Evolutionary conservation across 345 rosid species (phyloP).

Genomic region (Pugionium cornutum): DNA sequence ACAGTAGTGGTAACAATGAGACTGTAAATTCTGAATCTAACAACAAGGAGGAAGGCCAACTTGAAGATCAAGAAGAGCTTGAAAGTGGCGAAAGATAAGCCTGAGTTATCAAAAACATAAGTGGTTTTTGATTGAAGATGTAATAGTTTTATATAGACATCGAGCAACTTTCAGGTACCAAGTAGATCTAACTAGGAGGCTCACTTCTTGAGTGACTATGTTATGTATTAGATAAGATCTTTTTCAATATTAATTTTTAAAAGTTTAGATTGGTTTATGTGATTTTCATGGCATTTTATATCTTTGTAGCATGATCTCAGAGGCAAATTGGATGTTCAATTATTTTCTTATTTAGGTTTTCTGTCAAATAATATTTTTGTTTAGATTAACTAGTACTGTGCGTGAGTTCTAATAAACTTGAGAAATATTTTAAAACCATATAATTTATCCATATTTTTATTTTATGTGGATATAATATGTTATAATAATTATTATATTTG

Average conservation of each 20-base stretch:
- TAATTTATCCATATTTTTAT: too few species aligned
- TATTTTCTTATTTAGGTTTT: background rate
- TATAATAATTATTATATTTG: too few species aligned
- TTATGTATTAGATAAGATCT: conserved; percentile 19
- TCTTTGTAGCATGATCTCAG: conserved; percentile 4
- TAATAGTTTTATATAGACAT: conserved; percentile 13
- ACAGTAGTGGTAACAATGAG: conserved; percentile 52
- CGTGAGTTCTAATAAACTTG: too few species aligned
- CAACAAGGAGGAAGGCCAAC: conserved; percentile 69
- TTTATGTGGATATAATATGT: too few species aligned
- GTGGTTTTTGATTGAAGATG: conserved; percentile 20
- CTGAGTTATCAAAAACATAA: background rate
- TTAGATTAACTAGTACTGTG: too few species aligned
- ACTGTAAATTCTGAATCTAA: conserved; percentile 59
- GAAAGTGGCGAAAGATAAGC: conserved; percentile 57
- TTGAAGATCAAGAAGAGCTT: conserved; percentile 93
- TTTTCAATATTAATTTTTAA: too few species aligned
- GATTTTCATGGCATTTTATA: background rate
- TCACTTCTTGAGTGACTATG: conserved; percentile 22
- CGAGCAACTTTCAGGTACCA: conserved; percentile 6
- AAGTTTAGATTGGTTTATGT: conserved; percentile 9
- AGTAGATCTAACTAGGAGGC: conserved; percentile 34
- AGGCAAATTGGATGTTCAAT: conserved; percentile 7
- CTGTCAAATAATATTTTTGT: too few species aligned
- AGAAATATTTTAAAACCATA: too few species aligned